phyloP scores from a whole-genome alignment of 345 rosid species.

The Sonneratia alba region DNA sequence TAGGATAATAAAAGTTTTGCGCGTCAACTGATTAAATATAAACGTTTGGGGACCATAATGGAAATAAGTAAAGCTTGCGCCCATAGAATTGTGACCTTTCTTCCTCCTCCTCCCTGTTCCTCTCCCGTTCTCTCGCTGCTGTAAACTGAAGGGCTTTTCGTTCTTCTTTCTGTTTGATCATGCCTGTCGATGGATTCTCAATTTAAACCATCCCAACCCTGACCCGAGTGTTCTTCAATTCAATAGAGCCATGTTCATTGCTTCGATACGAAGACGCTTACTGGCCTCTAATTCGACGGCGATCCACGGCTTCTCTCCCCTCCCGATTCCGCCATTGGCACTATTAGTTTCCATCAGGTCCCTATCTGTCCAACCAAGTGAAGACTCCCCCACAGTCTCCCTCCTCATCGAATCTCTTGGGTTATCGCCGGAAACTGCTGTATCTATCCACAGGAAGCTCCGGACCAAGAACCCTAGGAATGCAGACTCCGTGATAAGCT shows the following conservation, averaged over 20 bases:
- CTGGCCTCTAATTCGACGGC: background rate
- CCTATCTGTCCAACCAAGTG: background rate
- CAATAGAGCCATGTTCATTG: background rate
- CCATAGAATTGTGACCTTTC: too few relatives aligned
- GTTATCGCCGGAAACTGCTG: background rate
- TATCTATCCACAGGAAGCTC: background rate
- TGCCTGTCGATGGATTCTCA: too few relatives aligned
- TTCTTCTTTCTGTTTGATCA: too few relatives aligned
- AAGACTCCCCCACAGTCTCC: background rate
- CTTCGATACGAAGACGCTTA: background rate
- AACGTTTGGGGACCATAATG: too few relatives aligned
- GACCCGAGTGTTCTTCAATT: background rate
- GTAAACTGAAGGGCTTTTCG: too few relatives aligned
- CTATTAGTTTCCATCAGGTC: background rate
- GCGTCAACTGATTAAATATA: too few relatives aligned
- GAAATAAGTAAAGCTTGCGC: too few relatives aligned
- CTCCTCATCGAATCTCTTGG: conserved; percentile 1
- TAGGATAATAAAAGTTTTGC: too few relatives aligned
- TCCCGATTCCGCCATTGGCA: background rate
- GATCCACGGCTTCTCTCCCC: background rate
- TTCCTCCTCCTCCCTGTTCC: too few relatives aligned
- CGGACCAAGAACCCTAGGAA: conserved; percentile 9
- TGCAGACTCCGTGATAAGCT: conserved; percentile 11
- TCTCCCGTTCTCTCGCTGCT: too few relatives aligned
- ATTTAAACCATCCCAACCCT: too few relatives aligned